These are phyloP conservation scores for Pseudoscleropodium purum DNA, from an alignment of 225 moss, liverwort and hornwort species.

Conservation along the genomic window DNA sequence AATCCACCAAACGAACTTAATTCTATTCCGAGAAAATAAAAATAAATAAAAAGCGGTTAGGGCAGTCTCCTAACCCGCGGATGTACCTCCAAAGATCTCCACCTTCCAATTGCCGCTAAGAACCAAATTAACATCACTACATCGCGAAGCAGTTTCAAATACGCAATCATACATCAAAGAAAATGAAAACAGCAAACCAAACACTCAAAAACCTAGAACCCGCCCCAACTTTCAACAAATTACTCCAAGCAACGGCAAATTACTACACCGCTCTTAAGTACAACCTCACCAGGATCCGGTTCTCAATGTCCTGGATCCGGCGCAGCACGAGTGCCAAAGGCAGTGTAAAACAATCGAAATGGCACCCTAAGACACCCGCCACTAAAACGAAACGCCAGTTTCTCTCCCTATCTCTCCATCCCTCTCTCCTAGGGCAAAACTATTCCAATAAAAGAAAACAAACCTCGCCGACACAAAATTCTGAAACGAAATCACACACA, in stretches of 20 bases:
- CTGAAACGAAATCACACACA: not conserved
- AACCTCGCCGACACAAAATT: not conserved
- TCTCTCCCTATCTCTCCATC: not conserved
- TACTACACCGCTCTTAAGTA: not conserved
- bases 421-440: not conserved
- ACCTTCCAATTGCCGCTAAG: not conserved
- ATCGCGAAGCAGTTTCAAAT: not conserved
- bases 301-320: not conserved
- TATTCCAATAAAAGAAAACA: not conserved
- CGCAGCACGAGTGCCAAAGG: not conserved
- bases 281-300: not conserved
- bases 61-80: not conserved
- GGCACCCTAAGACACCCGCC: not conserved
- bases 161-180: not conserved
- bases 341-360: not conserved
- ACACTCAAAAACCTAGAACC: not conserved
- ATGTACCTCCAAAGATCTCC: constrained; percentile 14
- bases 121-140: not conserved
- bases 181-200: not conserved
- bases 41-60: not conserved
- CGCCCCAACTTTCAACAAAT: not conserved
- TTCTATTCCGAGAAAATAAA: not conserved
- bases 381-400: not conserved
- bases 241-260: not conserved
- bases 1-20: not conserved